Base-by-base conservation (phyloP, 1,284 basidiomycete species). In the Microbotryum lychnidis-dioicae region DNA sequence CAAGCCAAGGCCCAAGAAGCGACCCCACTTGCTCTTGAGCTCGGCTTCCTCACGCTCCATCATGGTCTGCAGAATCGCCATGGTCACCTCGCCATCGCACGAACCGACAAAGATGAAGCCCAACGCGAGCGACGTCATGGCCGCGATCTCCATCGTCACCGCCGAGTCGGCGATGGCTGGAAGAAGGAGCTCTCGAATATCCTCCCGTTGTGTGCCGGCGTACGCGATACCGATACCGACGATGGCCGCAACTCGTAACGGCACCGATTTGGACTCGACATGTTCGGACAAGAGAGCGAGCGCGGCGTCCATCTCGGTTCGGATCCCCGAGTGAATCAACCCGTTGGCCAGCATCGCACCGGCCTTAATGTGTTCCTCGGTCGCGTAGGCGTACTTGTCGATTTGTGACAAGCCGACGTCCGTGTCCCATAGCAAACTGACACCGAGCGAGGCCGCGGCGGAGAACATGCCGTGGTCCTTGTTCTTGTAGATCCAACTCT, bases 401-500 rank as follows among this genome's bases (percentile, higher is more conserved):
- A 97, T 87, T 71, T 94, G 89, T 74, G 86, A 87, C 60, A 98
- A 81, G 72, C 96, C 96, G 62, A 87, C 82, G 64, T 98, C 96
- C 31, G 91, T 91, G 75, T 98, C 93, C 96, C 96, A 99, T 3
- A 99, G 80, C 69, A 97, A 79, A 75, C 87, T 89, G 61, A 98
- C 81, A 54, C 96, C 96, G 57, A 97, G 82, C 64, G 89, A 93
- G 3, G 96, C 96, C 23, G 94, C 84, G 21, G 96, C 96, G 67
- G 89, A 92, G 81, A 96, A 85, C 91, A 97, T 97, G 62, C 91
- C 89, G 66, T 96, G 88, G 61, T 97, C 94, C 78, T 97, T 97
- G 80, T 97, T 97, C 83, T 97, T 97, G 81, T 98, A 99, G 68
- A 99, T 92, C 90, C 93, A 98, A 70, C 90, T 93, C 76, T 86